These are phyloP conservation scores for Kuraishia molischiana DNA, from an alignment of 805 yeast genomes.

Conservation along the genomic window DNA sequence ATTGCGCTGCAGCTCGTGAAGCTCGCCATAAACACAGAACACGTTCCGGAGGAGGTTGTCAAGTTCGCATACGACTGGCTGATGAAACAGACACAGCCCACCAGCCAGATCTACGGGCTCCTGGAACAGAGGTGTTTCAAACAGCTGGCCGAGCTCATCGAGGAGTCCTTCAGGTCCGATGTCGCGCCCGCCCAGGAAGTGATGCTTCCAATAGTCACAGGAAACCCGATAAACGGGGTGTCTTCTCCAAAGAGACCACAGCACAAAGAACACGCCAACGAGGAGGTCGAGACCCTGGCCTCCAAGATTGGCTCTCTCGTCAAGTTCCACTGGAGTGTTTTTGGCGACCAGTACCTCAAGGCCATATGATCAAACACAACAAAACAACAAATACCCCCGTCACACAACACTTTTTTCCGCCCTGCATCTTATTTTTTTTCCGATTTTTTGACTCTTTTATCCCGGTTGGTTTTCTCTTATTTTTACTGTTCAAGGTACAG, in stretches of 20 bases:
- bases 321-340: conserved; percentile 73
- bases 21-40: conserved; percentile 11
- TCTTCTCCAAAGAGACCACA: conserved; percentile 5
- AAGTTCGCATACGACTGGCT: conserved; percentile 73
- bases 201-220: conserved; percentile 4
- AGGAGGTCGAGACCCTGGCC: conserved; percentile 50
- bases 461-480: too few relatives aligned
- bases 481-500: too few relatives aligned
- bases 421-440: too few relatives aligned
- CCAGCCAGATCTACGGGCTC: conserved; percentile 63
- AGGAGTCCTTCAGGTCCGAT: conserved; percentile 20
- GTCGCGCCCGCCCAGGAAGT: conserved; percentile 5
- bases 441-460: too few relatives aligned
- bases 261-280: conserved; percentile 22
- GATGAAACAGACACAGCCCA: conserved; percentile 78
- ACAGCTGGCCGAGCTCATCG: conserved; percentile 26
- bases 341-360: conserved; percentile 1
- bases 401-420: too few relatives aligned
- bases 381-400: too few relatives aligned
- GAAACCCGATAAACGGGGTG: neutral
- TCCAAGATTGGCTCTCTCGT: conserved; percentile 55
- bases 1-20: conserved; percentile 61
- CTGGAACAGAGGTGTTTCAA: conserved; percentile 60
- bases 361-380: too few relatives aligned
- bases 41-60: conserved; percentile 27